A percentile compares a stretch with the other conserved stretches of the same genome.
These are phyloP conservation scores for Leccinum huronense DNA, from an alignment of 1,284 basidiomycete genomes.

Conservation along the genomic window DNA sequence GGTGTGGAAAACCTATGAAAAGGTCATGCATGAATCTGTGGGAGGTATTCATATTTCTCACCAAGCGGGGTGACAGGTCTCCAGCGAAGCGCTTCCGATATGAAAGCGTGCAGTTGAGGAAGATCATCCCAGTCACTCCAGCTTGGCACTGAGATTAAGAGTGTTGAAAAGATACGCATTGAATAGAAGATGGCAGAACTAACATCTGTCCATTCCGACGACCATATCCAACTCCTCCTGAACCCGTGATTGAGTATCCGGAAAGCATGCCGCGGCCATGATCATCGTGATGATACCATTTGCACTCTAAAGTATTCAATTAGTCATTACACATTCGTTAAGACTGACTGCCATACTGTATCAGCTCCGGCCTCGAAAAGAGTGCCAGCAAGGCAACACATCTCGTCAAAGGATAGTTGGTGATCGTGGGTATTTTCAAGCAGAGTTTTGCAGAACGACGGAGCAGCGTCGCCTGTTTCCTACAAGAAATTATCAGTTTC, in stretches of 20 bases:
- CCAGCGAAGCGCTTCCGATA: conserved; percentile 63
- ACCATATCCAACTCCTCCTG: conserved; percentile 61
- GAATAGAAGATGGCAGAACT: conserved; percentile 13
- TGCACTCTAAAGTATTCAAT: conserved; percentile 16
- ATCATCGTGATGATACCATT: conserved; percentile 41
- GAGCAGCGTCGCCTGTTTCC: conserved; percentile 38
- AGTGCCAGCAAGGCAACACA: conserved; percentile 59
- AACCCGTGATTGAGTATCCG: conserved; percentile 52
- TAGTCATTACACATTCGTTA: not conserved
- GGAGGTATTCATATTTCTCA: conserved; percentile 12
- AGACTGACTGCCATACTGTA: conserved; percentile 38
- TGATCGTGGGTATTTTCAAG: conserved; percentile 52
- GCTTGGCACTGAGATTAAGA: conserved; percentile 36
- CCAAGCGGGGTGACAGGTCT: conserved; percentile 56
- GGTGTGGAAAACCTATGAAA: conserved; percentile 49
- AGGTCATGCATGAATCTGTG: not conserved
- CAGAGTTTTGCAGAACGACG: conserved; percentile 56
- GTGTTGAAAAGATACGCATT: not conserved
- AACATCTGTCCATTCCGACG: conserved; percentile 53
- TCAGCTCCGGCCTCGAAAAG: conserved; percentile 67
- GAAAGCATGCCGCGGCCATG: conserved; percentile 65
- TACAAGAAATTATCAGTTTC: conserved; percentile 2
- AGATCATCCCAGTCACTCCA: conserved; percentile 51
- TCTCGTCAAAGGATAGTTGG: conserved; percentile 51
- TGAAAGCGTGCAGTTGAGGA: conserved; percentile 59